A percentile compares a stretch with the other conserved stretches of the same genome.
Evolutionary conservation across 371 early-diverging fungal species (phyloP).

Genomic region (Nosema muscidifuracis): DNA sequence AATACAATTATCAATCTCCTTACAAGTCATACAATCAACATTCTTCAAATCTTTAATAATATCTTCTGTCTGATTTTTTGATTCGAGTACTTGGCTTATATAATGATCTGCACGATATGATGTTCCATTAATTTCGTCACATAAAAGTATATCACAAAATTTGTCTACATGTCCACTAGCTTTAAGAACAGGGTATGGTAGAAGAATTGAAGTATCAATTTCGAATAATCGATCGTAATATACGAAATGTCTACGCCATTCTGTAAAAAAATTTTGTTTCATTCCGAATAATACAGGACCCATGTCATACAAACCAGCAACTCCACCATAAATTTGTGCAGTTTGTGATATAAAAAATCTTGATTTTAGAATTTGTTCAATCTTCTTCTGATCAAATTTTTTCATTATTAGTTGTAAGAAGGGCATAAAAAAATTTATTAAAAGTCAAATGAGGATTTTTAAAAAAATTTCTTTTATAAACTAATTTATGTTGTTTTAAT

Average conservation of each 20-base stretch:
- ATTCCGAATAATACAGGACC: conserved; percentile 91
- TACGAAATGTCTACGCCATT: conserved; percentile 91
- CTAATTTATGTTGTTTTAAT: too few relatives aligned
- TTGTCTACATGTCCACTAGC: conserved; percentile 98
- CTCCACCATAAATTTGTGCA: conserved; percentile 34
- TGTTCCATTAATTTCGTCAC: conserved; percentile 79
- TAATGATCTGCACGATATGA: conserved; percentile 91
- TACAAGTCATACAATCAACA: conserved; percentile 58
- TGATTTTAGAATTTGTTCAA: conserved; percentile 28
- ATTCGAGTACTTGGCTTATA: conserved; percentile 80
- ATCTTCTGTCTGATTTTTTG: conserved; percentile 72
- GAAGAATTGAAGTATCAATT: conserved; percentile 89
- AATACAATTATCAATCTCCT: conserved; percentile 78
- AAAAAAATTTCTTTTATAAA: too few relatives aligned
- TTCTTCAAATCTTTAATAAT: conserved; percentile 66
- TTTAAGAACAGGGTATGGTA: conserved; percentile 89
- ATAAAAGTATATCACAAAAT: conserved; percentile 93
- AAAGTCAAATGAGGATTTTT: too few relatives aligned
- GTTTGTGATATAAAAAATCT: conserved; percentile 36
- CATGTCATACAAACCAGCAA: conserved; percentile 67
- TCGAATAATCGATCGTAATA: conserved; percentile 97
- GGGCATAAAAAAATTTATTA: too few relatives aligned
- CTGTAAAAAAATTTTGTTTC: conserved; percentile 79
- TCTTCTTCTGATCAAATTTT: conserved; percentile 8
- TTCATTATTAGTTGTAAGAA: neutral